Conservation (phyloP, 2,329 filamentous ascomycete genomes). For the Colletotrichum coccodes region DNA sequence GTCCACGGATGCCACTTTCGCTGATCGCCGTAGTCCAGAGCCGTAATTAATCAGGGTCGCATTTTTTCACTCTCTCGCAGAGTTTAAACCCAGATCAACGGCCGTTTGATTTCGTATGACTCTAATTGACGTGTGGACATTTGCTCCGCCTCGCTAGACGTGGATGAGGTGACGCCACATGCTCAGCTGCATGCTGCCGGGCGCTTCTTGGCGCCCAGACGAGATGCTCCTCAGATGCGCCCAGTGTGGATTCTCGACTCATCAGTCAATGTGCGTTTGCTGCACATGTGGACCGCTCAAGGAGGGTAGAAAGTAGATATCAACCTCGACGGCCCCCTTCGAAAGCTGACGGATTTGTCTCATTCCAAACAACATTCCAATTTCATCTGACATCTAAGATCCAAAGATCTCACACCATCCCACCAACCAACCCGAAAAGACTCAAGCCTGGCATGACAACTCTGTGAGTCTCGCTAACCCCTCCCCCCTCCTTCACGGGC, state of each 20-base stretch:
- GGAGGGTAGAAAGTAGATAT: not conserved
- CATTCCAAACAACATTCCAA: not conserved
- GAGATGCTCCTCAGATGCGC: not conserved
- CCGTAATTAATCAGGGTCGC: not conserved
- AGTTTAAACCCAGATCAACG: not conserved
- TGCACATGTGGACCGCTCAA: not conserved
- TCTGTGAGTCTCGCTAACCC: not conserved
- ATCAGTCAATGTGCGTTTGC: not conserved
- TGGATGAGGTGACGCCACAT: conserved; percentile 7
- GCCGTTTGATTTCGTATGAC: not conserved
- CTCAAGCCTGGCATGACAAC: conserved; percentile 9
- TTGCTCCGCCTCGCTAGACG: not conserved
- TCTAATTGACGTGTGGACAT: not conserved
- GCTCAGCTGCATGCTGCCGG: conserved; percentile 7
- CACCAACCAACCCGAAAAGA: not conserved
- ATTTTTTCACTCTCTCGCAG: no score
- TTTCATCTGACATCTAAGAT: not conserved
- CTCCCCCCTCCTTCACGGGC: no score
- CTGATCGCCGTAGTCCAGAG: not conserved
- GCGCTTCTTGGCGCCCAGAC: not conserved
- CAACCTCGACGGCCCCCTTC: not conserved
- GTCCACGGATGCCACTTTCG: not conserved
- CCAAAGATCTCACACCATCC: not conserved
- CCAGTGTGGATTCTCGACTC: not conserved
- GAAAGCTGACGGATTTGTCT: not conserved